Percentiles rank a stretch among this genome's conserved stretches.
Conservation (phyloP, 164 flowering plant species). For the Aristolochia fimbriata region DNA sequence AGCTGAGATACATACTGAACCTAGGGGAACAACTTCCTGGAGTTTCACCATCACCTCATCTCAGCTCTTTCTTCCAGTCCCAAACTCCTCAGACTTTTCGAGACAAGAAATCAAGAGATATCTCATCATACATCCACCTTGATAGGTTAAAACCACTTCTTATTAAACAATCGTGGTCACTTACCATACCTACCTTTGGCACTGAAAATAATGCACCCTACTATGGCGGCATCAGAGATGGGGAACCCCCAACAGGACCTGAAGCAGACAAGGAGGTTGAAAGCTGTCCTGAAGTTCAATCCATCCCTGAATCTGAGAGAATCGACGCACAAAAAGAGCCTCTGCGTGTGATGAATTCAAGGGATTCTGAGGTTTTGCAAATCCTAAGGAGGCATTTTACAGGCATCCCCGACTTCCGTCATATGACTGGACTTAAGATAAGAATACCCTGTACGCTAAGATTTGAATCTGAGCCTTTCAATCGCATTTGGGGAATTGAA, state of each 20-base stretch:
- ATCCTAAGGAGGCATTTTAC: conserved; percentile 68
- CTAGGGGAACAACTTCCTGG: conserved; percentile 59
- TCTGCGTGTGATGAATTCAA: conserved; percentile 79
- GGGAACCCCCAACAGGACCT: conserved; percentile 13
- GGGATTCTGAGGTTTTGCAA: conserved; percentile 47
- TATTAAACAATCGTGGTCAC: conserved; percentile 83
- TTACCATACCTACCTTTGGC: conserved; percentile 44
- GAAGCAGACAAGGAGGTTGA: conserved; percentile 22
- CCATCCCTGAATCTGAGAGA: conserved; percentile 20
- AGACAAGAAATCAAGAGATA: conserved; percentile 43
- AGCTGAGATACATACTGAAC: conserved; percentile 65
- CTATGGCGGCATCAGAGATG: conserved; percentile 35
- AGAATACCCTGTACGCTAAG: conserved; percentile 52
- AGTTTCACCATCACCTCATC: conserved; percentile 53
- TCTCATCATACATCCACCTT: conserved; percentile 66
- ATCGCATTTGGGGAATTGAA: conserved; percentile 36
- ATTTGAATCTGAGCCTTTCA: conserved; percentile 63
- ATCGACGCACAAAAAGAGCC: conserved; percentile 34
- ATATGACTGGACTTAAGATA: conserved; percentile 75
- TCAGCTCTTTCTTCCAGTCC: conserved; percentile 43
- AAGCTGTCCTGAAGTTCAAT: conserved; percentile 13
- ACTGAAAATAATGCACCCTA: conserved; percentile 18
- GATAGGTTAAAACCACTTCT: conserved; percentile 55
- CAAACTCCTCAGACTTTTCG: conserved; percentile 40
- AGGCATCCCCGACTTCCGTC: conserved; percentile 73